Evolutionary conservation across 805 yeast genomes (phyloP), one percentile per base, ranked within the genome.

Genomic region (Candida ponderosae): DNA sequence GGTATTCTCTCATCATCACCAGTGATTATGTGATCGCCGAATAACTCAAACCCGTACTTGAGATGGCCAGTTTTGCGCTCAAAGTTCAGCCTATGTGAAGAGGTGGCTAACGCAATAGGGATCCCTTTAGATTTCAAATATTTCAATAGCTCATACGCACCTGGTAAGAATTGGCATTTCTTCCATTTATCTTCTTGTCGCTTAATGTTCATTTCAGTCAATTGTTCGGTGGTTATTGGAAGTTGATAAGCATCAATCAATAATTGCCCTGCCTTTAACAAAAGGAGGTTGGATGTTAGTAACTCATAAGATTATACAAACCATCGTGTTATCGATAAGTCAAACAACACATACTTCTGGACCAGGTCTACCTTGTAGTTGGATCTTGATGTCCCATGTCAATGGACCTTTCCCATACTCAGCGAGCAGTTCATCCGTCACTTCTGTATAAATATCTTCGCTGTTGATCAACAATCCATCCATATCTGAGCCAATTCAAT

Each of bases 391-490:
- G 45, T 85, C 94, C 97, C 97, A 90, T 0, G 93, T 81, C 45
- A 83, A 69, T 2, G 84, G 81, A 0, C 94, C 94, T 52, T 80
- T 83, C 9, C 82, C 85, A 52, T 75, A 81, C 38, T 68, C 64
- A 13, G 76, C 74, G 19, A 93, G 66, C 3, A 85, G 59, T 37
- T 76, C 80, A 35, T 82, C 74, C 24, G 85, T 66, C 3, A 85
- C 83, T 39, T 76, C 76, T 1, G 98, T 90, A 59, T 93, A 93
- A 38, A 89, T 68, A 46, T 85, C 94, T 60, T 93, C 99, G 4
- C 97, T 84, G 63, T 89, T 86, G 54, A 93, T 74, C 44, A 93
- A 67, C 18, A 94, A 73, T 1, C 99, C 99, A 57, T 93, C 99
- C 97, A 93, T 85, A 68, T 86, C 96, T 51, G 18, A 24, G 10